Percentiles rank a stretch among this genome's conserved stretches.
phyloP scores from a whole-genome alignment of 2,329 filamentous ascomycete genomes.

The Cytospora mali region DNA sequence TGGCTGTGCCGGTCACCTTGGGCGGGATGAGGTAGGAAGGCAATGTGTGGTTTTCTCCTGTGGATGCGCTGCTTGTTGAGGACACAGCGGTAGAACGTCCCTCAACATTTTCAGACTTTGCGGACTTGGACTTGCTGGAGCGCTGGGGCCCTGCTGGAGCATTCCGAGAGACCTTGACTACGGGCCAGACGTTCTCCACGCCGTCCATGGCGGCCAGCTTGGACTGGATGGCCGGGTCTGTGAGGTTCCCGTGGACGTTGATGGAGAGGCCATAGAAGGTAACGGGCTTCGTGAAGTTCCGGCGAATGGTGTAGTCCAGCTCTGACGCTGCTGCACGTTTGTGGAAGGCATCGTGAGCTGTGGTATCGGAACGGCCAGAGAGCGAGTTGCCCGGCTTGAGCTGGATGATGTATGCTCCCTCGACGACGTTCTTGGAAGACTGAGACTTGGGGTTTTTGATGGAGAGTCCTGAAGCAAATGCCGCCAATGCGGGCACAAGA shows the following conservation, averaged over 20 bases:
- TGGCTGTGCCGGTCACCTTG: not conserved
- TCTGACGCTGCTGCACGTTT: slow-evolving; percentile 1
- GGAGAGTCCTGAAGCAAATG: not conserved
- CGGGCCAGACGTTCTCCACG: slow-evolving; percentile 7
- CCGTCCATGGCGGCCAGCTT: slow-evolving; percentile 2
- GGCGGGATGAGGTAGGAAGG: not conserved
- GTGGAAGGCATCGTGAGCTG: slow-evolving; percentile 6
- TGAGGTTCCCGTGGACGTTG: slow-evolving; percentile 1
- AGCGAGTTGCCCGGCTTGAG: not conserved
- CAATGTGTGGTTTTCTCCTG: not conserved
- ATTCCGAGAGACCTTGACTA: not conserved
- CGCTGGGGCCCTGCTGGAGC: slow-evolving; percentile 1
- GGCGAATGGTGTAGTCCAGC: not conserved
- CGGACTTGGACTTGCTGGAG: not conserved
- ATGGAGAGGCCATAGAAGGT: slow-evolving; percentile 11
- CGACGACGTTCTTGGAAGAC: not conserved
- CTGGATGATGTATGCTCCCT: slow-evolving; percentile 3
- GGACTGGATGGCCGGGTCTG: slow-evolving; percentile 3
- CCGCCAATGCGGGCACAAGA: not conserved
- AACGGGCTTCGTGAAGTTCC: slow-evolving; percentile 4
- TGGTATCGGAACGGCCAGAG: not conserved
- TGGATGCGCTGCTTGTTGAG: not conserved
- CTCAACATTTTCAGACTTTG: not conserved
- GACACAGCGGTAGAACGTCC: not conserved
- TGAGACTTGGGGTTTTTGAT: not conserved